Conservation (phyloP, 2,329 filamentous ascomycete species). For the Claviceps sp. region DNA sequence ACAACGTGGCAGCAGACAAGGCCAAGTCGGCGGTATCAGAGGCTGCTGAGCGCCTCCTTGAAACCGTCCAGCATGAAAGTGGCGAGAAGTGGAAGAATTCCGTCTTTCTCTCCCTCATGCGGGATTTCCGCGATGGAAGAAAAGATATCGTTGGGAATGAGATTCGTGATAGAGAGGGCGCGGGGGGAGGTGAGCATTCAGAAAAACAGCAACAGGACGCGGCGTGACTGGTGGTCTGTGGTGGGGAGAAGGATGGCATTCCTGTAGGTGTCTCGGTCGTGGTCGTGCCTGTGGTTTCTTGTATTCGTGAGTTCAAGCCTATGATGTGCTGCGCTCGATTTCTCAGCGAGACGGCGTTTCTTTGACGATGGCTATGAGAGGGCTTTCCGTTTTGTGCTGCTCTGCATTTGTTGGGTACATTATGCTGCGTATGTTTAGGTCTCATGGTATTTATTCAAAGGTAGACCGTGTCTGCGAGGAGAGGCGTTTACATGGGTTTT, state of each 20-base stretch:
- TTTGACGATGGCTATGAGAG: not conserved
- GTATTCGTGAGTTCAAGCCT: not conserved
- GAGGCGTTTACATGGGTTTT: too few relatives aligned
- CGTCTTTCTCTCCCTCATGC: slow-evolving; percentile 30
- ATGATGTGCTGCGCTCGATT: not conserved
- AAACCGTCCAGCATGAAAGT: slow-evolving; percentile 29
- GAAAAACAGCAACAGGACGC: slow-evolving; percentile 1
- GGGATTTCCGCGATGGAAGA: slow-evolving; percentile 29
- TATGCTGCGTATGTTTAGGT: too few relatives aligned
- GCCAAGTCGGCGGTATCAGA: slow-evolving; percentile 26
- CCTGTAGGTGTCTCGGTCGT: too few relatives aligned
- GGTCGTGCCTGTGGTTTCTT: too few relatives aligned
- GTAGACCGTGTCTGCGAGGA: too few relatives aligned
- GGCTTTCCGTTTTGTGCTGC: too few relatives aligned
- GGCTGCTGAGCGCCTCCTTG: slow-evolving; percentile 28
- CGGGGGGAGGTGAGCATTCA: not conserved
- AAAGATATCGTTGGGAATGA: slow-evolving; percentile 31
- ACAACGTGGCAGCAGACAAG: slow-evolving; percentile 6
- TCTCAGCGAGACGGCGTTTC: not conserved
- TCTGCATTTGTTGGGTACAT: too few relatives aligned
- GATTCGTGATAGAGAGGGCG: slow-evolving; percentile 19
- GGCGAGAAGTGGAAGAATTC: slow-evolving; percentile 35
- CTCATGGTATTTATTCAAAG: too few relatives aligned
- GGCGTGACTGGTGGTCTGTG: slow-evolving; percentile 6
- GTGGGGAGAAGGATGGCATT: too few relatives aligned